These are phyloP conservation scores for Hymenoscyphus albidus DNA, from an alignment of 2,329 filamentous ascomycete genomes.

Conservation along the genomic window DNA sequence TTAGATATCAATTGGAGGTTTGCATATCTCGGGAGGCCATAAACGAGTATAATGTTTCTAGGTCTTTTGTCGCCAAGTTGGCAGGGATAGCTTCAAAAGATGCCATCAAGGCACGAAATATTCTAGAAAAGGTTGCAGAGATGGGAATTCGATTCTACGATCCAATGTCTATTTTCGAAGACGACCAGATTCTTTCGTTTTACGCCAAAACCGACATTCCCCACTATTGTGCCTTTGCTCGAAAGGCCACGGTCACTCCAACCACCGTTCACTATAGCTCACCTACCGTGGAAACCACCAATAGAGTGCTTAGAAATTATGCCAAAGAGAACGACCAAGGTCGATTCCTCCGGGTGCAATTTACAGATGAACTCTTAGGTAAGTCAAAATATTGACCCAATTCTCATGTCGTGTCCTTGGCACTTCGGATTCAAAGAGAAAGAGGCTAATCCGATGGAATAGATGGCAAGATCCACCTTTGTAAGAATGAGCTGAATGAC, in stretches of 20 bases:
- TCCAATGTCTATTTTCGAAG: conserved; percentile 67
- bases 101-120: conserved; percentile 51
- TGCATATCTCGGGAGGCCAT: conserved; percentile 79
- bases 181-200: conserved; percentile 47
- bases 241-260: conserved; percentile 77
- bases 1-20: conserved; percentile 88
- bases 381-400: conserved; percentile 4
- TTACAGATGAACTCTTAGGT: conserved; percentile 66
- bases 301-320: conserved; percentile 77
- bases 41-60: conserved; percentile 68
- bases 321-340: conserved; percentile 56
- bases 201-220: conserved; percentile 54
- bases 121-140: conserved; percentile 73
- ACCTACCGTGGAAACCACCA: conserved; percentile 79
- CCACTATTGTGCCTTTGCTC: conserved; percentile 68
- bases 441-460: too few relatives aligned
- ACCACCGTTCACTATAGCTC: conserved; percentile 76
- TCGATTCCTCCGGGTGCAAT: conserved; percentile 83
- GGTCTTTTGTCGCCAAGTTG: conserved; percentile 64
- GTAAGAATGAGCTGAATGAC: conserved; percentile 52
- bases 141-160: conserved; percentile 52
- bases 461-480: background rate
- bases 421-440: too few relatives aligned
- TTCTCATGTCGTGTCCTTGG: too few relatives aligned
- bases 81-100: conserved; percentile 43